Percentiles rank a stretch among this genome's conserved stretches.
Conservation (phyloP, 257 asterid species). For the Cruciata laevipes region DNA sequence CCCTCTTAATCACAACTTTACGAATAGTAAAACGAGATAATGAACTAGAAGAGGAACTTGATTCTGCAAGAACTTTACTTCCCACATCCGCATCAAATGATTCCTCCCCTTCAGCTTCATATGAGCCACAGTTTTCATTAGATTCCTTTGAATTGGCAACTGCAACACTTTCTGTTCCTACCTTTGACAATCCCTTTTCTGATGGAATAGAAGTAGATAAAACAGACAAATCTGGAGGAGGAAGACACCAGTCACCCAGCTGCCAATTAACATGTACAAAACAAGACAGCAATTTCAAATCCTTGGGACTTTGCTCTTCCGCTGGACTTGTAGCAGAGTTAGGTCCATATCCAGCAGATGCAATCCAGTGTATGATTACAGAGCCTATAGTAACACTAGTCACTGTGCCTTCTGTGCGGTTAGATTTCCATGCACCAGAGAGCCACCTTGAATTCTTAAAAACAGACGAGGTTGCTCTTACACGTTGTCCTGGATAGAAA, state of each 20-base stretch:
- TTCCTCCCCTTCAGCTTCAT: conserved; percentile 36
- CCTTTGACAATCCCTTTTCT: conserved; percentile 41
- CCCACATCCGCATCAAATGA: conserved; percentile 29
- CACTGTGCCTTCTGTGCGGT: conserved; percentile 83
- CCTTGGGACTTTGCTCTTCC: conserved; percentile 83
- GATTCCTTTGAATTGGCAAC: conserved; percentile 38
- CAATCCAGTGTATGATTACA: conserved; percentile 87
- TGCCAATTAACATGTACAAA: conserved; percentile 93
- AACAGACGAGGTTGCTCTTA: conserved; percentile 79
- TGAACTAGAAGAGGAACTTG: conserved; percentile 39
- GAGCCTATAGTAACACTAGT: conserved; percentile 92
- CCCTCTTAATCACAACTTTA: conserved; percentile 71
- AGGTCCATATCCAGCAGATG: conserved; percentile 95
- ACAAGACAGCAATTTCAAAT: conserved; percentile 78
- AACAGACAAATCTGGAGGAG: conserved; percentile 30
- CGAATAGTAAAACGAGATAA: conserved; percentile 36
- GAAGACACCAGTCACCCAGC: conserved; percentile 96
- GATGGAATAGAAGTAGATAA: conserved; percentile 25
- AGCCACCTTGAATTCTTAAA: conserved; percentile 93
- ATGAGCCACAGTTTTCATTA: conserved; percentile 28
- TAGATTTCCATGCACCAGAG: conserved; percentile 92
- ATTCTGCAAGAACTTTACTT: conserved; percentile 31
- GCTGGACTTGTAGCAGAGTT: conserved; percentile 74
- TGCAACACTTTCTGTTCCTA: conserved; percentile 56
- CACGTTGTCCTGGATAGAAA: conserved; percentile 96